phyloP scores from a whole-genome alignment of 2,329 filamentous ascomycete species.

The Truncatella angustata region DNA sequence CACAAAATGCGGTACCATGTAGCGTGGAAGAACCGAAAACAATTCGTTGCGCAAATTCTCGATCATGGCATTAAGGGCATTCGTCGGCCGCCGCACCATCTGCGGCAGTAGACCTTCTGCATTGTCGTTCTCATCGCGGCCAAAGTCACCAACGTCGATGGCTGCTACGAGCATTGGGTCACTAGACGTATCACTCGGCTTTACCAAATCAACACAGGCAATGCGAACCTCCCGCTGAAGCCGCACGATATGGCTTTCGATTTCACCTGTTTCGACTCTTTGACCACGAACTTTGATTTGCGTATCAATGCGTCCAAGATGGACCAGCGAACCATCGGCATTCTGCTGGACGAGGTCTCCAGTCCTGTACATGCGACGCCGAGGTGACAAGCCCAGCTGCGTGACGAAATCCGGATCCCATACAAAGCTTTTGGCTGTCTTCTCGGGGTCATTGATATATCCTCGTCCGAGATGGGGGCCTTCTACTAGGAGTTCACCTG shows the following conservation, averaged over 20 bases:
- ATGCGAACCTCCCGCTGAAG: background rate
- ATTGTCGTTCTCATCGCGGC: background rate
- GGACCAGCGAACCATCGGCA: constrained; percentile 29
- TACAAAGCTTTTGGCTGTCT: constrained; percentile 41
- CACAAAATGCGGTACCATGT: constrained; percentile 87
- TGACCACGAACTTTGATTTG: constrained; percentile 12
- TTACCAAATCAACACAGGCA: constrained; percentile 2
- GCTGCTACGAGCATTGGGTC: constrained; percentile 3
- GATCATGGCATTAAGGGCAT: background rate
- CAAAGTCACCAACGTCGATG: constrained; percentile 56
- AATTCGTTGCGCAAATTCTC: constrained; percentile 31
- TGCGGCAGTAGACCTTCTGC: too few species aligned
- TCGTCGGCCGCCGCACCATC: background rate
- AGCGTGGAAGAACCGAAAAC: constrained; percentile 72
- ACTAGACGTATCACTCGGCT: background rate
- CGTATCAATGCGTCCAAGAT: constrained; percentile 7
- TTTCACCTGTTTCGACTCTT: constrained; percentile 9
- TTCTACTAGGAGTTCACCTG: constrained; percentile 39
- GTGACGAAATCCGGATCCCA: constrained; percentile 32
- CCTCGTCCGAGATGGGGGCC: constrained; percentile 24
- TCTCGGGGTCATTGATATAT: constrained; percentile 41
- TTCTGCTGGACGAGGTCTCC: constrained; percentile 37
- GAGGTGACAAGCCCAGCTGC: constrained; percentile 11
- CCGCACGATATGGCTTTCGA: constrained; percentile 8
- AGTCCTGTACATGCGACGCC: constrained; percentile 33